A percentile compares a stretch with the other conserved stretches of the same genome.
Conservation (phyloP, 2,329 filamentous ascomycete species). For the Helotiales sp. region DNA sequence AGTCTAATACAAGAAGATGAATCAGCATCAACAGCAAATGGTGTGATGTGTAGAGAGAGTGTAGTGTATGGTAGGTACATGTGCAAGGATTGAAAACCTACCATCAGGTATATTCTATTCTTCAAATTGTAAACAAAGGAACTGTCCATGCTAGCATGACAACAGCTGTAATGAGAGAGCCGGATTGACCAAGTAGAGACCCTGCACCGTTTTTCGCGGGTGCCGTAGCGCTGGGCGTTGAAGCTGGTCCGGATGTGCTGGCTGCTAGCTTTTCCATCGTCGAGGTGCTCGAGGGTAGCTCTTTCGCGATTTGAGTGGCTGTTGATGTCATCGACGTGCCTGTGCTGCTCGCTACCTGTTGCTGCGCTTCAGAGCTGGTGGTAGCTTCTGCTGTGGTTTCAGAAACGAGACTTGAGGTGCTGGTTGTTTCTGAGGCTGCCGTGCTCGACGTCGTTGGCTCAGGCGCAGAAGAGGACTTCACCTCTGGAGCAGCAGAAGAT, state of each 20-base stretch:
- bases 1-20: not conserved
- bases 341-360: not conserved
- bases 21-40: not conserved
- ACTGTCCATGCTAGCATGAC: not conserved
- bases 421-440: not conserved
- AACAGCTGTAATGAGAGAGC: not conserved
- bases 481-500: not conserved
- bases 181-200: not conserved
- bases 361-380: not conserved
- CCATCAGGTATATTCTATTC: not conserved
- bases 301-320: not conserved
- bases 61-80: not conserved
- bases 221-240: not conserved
- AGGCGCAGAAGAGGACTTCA: not conserved
- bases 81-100: not conserved
- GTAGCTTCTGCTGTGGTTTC: not conserved
- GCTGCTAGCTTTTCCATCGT: not conserved
- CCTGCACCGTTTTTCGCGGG: not conserved
- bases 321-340: not conserved
- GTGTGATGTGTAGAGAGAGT: not conserved
- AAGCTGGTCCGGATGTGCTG: not conserved
- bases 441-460: not conserved
- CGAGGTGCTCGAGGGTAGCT: not conserved
- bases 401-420: not conserved
- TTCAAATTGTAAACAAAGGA: conserved; percentile 1